Evolutionary conservation across 202 grass and related monocot species (phyloP), one percentile per base, ranked within the genome.

Genomic region (Bolboschoenoplectus hybrid): DNA sequence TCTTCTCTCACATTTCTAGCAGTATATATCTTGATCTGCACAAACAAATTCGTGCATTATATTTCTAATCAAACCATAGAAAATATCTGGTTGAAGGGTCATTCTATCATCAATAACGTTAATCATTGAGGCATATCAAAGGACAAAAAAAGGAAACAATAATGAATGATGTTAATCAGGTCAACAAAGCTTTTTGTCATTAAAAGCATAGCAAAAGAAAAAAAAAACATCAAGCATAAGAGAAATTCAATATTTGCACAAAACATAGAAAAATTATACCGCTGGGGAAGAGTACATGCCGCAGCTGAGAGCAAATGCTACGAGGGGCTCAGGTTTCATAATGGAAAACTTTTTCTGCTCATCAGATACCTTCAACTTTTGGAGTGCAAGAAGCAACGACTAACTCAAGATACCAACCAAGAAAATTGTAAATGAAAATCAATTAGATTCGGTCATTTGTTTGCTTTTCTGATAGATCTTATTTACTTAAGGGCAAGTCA

Each of bases 331-430:
- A 8, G 86, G 66, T 83, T 86, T 72, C 6, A 19, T 89, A 82
- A 98, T 89, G 85, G 90, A 92, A 74, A 94, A 93, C 43, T 90
- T 93, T 88, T 87, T 95, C 86, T 92, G 93, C 86, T 95, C 93
- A 73, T 98, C 95, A 1, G 95, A 88, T 81, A 90, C 68, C 87
- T 93, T 98, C 13, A 98, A 85, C 84, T 98, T 98, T 52, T 94
- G 96, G 85, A 98, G 93, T 26, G 96, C 91, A 84, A 93, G 91
- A 89, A 98, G 81, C 17, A 98, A 89, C 73, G 93, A 91, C 96
- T 95, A 85, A 3, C 49, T 80, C 72, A 85, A 63, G 63, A 89
- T 32, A 92, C 1, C 65, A 36, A 65, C 6, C 9, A 50, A 64
- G 44, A 45, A 86, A 52, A n/a, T 74, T 58, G 19, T 77, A 52